Evolutionary conservation across 441 rosid genomes (phyloP).

Genomic region (Biscutella laevigata): DNA sequence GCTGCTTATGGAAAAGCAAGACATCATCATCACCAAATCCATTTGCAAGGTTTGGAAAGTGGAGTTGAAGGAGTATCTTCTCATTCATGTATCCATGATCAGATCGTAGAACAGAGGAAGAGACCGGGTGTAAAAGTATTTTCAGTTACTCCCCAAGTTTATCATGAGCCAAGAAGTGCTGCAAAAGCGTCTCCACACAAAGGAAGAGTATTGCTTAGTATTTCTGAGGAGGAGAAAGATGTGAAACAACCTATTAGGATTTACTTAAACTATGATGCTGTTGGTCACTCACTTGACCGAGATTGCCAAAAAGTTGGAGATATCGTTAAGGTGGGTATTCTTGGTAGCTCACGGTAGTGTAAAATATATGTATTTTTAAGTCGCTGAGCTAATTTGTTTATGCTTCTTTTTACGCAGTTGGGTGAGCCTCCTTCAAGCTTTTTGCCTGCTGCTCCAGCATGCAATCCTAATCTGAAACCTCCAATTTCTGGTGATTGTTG

Average conservation of each 20-base stretch:
- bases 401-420: conserved; percentile 43
- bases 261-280: conserved; percentile 94
- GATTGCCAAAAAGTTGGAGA: conserved; percentile 83
- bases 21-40: conserved; percentile 28
- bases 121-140: conserved; percentile 78
- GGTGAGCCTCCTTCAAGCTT: conserved; percentile 76
- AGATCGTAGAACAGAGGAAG: conserved; percentile 79
- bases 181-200: conserved; percentile 34
- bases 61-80: conserved; percentile 40
- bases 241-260: conserved; percentile 87
- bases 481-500: conserved; percentile 90
- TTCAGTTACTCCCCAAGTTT: conserved; percentile 85
- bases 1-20: conserved; percentile 34
- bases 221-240: conserved; percentile 38
- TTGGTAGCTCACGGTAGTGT: neutral
- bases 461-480: conserved; percentile 70
- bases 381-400: conserved; percentile 10
- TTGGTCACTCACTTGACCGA: conserved; percentile 86
- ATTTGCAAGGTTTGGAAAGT: conserved; percentile 33
- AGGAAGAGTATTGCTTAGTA: conserved; percentile 74
- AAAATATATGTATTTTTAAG: neutral
- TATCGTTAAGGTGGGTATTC: conserved; percentile 68
- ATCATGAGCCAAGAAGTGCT: conserved; percentile 38
- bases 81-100: conserved; percentile 95
- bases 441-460: conserved; percentile 50